Evolutionary conservation across 2,329 filamentous ascomycete genomes (phyloP).

Genomic region (Pseudonectria buxi): DNA sequence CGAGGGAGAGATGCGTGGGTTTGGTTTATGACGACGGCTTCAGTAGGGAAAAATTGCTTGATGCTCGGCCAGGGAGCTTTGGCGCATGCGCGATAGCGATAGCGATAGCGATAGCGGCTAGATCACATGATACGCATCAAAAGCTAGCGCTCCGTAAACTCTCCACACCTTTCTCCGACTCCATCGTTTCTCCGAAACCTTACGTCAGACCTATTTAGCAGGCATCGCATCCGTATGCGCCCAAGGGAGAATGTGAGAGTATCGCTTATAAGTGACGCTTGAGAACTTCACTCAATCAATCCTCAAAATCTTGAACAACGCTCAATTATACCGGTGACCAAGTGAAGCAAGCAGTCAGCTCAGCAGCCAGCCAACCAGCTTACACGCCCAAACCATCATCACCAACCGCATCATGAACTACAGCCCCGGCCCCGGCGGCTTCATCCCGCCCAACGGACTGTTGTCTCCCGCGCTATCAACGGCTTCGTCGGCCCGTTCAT

Average conservation of each 20-base stretch:
- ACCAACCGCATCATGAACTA: neutral
- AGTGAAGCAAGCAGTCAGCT: no score
- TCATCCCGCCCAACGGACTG: slow-evolving; percentile 39
- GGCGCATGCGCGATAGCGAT: slow-evolving; percentile 2
- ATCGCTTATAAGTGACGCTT: no score
- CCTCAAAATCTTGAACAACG: no score
- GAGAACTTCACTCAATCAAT: no score
- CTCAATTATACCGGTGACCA: no score
- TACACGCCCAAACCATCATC: neutral
- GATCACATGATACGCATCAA: slow-evolving; percentile 21
- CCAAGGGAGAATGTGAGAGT: no score
- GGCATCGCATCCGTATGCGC: no score
- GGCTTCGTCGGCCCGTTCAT: slow-evolving; percentile 34
- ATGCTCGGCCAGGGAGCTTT: slow-evolving; percentile 8
- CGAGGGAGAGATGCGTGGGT: slow-evolving; percentile 1
- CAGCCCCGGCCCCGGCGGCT: slow-evolving; percentile 39
- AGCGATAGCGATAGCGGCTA: slow-evolving; percentile 8
- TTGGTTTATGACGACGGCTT: slow-evolving; percentile 6
- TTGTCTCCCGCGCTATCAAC: slow-evolving; percentile 50
- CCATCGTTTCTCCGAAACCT: no score
- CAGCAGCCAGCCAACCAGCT: no score
- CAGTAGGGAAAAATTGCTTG: slow-evolving; percentile 18
- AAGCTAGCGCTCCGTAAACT: neutral
- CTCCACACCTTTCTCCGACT: neutral
- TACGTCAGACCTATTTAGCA: no score